A percentile compares a stretch with the other conserved stretches of the same genome.
Conservation (phyloP, 208 protist genomes). For the Trypanosoma lewisi region DNA sequence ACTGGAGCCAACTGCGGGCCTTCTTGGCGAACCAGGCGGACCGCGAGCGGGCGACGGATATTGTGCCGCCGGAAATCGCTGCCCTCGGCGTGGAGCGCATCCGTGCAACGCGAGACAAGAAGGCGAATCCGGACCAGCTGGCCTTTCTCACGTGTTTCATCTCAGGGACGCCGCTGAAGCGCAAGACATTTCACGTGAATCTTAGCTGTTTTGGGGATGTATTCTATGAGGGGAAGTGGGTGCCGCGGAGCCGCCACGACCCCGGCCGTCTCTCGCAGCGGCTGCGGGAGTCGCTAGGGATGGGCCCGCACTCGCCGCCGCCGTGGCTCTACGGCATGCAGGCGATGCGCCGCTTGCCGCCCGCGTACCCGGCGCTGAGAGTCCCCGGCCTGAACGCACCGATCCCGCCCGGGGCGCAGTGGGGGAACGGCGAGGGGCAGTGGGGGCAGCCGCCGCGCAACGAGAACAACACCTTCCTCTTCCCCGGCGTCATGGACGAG, state of each 20-base stretch:
- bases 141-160: slow-evolving; percentile 98
- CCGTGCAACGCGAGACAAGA: slow-evolving; percentile 96
- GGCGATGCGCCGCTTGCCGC: slow-evolving; percentile 96
- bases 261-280: slow-evolving; percentile 92
- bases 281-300: slow-evolving; percentile 96
- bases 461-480: slow-evolving; percentile 77
- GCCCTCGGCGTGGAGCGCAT: slow-evolving; percentile 94
- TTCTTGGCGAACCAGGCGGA: slow-evolving; percentile 96
- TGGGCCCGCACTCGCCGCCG: slow-evolving; percentile 90
- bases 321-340: slow-evolving; percentile 99
- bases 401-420: slow-evolving; percentile 96
- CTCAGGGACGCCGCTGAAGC: slow-evolving; percentile 94
- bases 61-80: slow-evolving; percentile 95
- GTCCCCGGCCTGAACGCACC: slow-evolving; percentile 99
- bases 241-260: slow-evolving; percentile 64
- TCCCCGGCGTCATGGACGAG: slow-evolving; percentile 86
- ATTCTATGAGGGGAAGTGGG: slow-evolving; percentile 97
- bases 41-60: slow-evolving; percentile 90
- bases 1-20: slow-evolving; percentile 98
- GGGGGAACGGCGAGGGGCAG: slow-evolving; percentile 92
- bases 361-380: slow-evolving; percentile 97
- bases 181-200: slow-evolving; percentile 74
- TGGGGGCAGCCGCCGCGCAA: slow-evolving; percentile 97
- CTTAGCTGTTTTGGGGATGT: slow-evolving; percentile 94
- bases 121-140: slow-evolving; percentile 96